Percentiles rank a stretch among this genome's conserved stretches.
Evolutionary conservation across 1,139 yeast genomes (phyloP).

Genomic region (Candida smagusa): DNA sequence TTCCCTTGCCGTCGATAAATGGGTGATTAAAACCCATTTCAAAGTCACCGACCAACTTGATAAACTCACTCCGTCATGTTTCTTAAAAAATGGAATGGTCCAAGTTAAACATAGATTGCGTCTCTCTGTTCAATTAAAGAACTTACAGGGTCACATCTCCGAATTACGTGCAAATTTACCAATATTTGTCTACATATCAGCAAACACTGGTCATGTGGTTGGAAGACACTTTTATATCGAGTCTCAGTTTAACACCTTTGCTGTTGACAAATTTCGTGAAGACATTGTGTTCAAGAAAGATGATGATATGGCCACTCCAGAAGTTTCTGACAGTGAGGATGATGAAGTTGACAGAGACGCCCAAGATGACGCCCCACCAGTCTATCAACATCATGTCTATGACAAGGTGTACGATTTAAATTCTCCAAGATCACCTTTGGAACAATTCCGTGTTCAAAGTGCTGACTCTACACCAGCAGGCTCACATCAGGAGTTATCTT

Average conservation of each 20-base stretch:
- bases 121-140: slow-evolving; percentile 51
- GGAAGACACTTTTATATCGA: slow-evolving; percentile 55
- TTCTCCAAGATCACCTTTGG: slow-evolving; percentile 37
- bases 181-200: slow-evolving; percentile 54
- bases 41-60: slow-evolving; percentile 51
- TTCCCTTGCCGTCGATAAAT: slow-evolving; percentile 41
- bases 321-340: slow-evolving; percentile 14
- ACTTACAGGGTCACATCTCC: slow-evolving; percentile 62
- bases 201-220: slow-evolving; percentile 45
- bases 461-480: slow-evolving; percentile 17
- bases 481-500: slow-evolving; percentile 17
- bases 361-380: slow-evolving; percentile 38
- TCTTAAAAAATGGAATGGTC: slow-evolving; percentile 44
- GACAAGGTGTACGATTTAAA: slow-evolving; percentile 38
- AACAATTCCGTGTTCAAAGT: slow-evolving; percentile 31
- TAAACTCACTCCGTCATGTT: slow-evolving; percentile 57
- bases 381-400: slow-evolving; percentile 35
- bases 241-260: slow-evolving; percentile 46
- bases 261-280: slow-evolving; percentile 30
- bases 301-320: slow-evolving; percentile 9
- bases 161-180: slow-evolving; percentile 71
- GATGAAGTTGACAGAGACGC: slow-evolving; percentile 27
- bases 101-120: slow-evolving; percentile 62
- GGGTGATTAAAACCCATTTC: slow-evolving; percentile 48
- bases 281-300: slow-evolving; percentile 36